A percentile compares a stretch with the other conserved stretches of the same genome.
These are phyloP conservation scores for Kurtzmaniella quercitrusa DNA, from an alignment of 1,139 yeast species.

Conservation along the genomic window DNA sequence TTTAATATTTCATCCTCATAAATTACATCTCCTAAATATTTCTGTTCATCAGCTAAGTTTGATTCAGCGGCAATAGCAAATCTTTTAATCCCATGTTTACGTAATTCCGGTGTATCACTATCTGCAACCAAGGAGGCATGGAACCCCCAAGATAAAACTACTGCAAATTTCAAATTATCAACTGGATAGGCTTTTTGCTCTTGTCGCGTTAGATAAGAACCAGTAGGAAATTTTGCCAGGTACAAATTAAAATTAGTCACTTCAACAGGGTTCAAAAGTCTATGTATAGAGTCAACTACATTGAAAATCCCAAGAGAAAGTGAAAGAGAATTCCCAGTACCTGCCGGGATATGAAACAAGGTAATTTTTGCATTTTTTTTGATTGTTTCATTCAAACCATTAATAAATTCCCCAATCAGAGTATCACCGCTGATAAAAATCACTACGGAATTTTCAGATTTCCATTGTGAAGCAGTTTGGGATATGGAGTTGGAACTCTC, in stretches of 20 bases:
- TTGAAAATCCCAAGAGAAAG: constrained; percentile 49
- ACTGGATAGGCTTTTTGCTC: constrained; percentile 15
- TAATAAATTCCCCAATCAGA: constrained; percentile 71
- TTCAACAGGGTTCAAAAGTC: constrained; percentile 28
- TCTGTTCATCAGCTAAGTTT: constrained; percentile 46
- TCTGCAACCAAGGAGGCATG: constrained; percentile 84
- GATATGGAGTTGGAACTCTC: constrained; percentile 25
- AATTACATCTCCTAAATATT: constrained; percentile 42
- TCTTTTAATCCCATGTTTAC: constrained; percentile 60
- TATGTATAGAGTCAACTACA: constrained; percentile 37
- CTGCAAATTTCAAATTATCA: constrained; percentile 44
- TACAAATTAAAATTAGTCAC: constrained; percentile 51
- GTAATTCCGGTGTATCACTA: constrained; percentile 65
- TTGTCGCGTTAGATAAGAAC: constrained; percentile 26
- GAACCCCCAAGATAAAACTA: constrained; percentile 79
- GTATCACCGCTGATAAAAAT: constrained; percentile 84
- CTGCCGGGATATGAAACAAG: constrained; percentile 63
- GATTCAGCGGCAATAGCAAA: constrained; percentile 65
- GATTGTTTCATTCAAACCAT: constrained; percentile 30
- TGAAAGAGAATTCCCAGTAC: constrained; percentile 83
- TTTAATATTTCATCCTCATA: constrained; percentile 10
- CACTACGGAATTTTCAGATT: constrained; percentile 22
- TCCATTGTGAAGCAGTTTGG: constrained; percentile 23
- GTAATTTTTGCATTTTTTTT: constrained; percentile 16
- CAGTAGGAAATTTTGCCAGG: constrained; percentile 49